Conservation (phyloP, 352 stramenopile species). For the Phytophthora palmivora region DNA sequence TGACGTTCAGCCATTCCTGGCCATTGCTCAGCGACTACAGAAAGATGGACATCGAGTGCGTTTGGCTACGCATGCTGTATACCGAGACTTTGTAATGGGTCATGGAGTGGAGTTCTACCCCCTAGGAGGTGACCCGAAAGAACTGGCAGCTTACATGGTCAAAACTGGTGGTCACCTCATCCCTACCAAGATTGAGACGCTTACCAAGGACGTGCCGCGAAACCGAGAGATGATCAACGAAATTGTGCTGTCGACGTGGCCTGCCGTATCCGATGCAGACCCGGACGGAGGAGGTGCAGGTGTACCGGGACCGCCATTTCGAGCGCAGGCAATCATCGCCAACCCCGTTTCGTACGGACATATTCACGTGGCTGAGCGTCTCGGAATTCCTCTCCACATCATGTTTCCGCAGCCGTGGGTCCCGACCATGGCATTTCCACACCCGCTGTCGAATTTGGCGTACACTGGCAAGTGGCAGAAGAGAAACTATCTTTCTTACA, state of each 20-base stretch:
- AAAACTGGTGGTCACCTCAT: conserved; percentile 82
- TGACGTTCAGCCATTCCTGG: conserved; percentile 89
- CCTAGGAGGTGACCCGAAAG: conserved; percentile 73
- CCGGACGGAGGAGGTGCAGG: conserved; percentile 60
- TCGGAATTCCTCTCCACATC: conserved; percentile 92
- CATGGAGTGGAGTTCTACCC: conserved; percentile 84
- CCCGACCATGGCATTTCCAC: conserved; percentile 86
- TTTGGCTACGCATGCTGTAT: conserved; percentile 90
- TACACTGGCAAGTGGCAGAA: conserved; percentile 68
- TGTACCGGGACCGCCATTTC: conserved; percentile 59
- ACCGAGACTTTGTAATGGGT: conserved; percentile 81
- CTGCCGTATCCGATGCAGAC: conserved; percentile 75
- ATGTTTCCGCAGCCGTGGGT: conserved; percentile 93
- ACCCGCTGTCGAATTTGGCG: conserved; percentile 83
- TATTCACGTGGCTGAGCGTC: conserved; percentile 92
- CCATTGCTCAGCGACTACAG: conserved; percentile 67
- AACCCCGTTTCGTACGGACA: conserved; percentile 93
- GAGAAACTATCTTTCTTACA: conserved; percentile 61
- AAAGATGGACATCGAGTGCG: conserved; percentile 91
- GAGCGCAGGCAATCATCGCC: conserved; percentile 92
- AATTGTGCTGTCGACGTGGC: conserved; percentile 89
- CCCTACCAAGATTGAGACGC: conserved; percentile 66
- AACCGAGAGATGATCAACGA: conserved; percentile 92
- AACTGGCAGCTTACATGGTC: conserved; percentile 91
- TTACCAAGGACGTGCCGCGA: conserved; percentile 65